Evolutionary conservation across 176 grass and related monocot genomes (phyloP), one percentile per base, ranked within the genome.

Genomic region (Aegilops speltoides): DNA sequence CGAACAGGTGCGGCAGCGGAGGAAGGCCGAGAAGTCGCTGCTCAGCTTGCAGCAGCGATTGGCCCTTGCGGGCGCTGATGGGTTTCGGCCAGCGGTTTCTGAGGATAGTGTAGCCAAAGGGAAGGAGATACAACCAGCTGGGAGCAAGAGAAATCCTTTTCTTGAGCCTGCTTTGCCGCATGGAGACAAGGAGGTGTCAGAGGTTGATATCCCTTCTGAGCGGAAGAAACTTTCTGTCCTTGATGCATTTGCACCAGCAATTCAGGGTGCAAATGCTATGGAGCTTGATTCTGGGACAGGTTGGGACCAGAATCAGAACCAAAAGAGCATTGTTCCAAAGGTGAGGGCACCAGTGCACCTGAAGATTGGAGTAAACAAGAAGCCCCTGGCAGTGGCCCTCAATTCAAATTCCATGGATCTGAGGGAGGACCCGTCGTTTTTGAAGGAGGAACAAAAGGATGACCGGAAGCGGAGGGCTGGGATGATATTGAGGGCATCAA

Each of bases 401-500:
- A 78, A 68, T 68, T 86, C 82, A 37, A 82, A 86, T 68, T 9
- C 83, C 56, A n/a, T 83, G 86, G 86, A 87, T 89, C 24, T 80
- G 31, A 87, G 91, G 77, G 90, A 93, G 24, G 95, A 93, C 88
- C 91, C 86, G 0, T 84, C 77, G 2, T 91, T 90, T 68, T 57
- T 92, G 83, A 94, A 82, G 79, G 90, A 97, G 86, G 90, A 94
- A 88, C 75, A 79, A 66, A 97, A 91, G 84, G 92, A 94, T 88
- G 89, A 92, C 25, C 82, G 79, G 82, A 97, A 97, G 86, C 87
- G 81, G 50, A 94, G 90, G 76, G 92, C 95, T 5, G 92, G 93
- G 43, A 81, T 97, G 81, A 94, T 94, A 93, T 74, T 97, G 7
- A 95, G 90, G 78, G 88, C 86, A 86, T 88, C 92, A 37, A 95